These are phyloP conservation scores for Pythium brachiatum DNA, from an alignment of 352 stramenopile species.

Conservation along the genomic window DNA sequence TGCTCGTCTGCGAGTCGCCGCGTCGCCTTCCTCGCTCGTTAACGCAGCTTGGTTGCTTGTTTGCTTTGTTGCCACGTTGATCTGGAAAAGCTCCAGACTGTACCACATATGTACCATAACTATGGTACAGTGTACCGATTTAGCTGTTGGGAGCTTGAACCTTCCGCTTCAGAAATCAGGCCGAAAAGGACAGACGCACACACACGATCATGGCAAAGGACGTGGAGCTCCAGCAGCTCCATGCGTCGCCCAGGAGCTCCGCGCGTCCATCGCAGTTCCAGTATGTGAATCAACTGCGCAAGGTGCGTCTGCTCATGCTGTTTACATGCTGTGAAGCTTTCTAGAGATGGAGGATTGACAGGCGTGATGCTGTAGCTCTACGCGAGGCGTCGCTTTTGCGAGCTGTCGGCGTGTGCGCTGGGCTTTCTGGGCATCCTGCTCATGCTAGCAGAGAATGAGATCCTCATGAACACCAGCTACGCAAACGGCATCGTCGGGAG, in stretches of 20 bases:
- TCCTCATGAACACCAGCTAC: constrained; percentile 30
- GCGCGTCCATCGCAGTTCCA: constrained; percentile 11
- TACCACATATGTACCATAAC: constrained; percentile 10
- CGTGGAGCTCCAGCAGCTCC: constrained; percentile 55
- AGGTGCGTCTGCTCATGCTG: constrained; percentile 8
- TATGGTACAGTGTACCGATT: constrained; percentile 10
- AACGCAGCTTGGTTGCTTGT: not conserved
- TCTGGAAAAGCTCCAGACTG: constrained; percentile 16
- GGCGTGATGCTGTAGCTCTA: constrained; percentile 38
- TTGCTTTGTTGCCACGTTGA: constrained; percentile 22
- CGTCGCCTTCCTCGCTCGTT: not conserved
- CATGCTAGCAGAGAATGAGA: constrained; percentile 73
- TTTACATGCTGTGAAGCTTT: not conserved
- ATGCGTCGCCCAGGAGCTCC: constrained; percentile 32
- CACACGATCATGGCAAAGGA: constrained; percentile 41
- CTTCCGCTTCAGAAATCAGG: constrained; percentile 16
- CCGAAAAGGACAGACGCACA: constrained; percentile 26
- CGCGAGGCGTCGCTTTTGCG: constrained; percentile 37
- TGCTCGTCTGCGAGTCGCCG: not conserved
- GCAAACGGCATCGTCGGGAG: not conserved
- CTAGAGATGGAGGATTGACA: not conserved
- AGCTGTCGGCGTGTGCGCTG: constrained; percentile 46
- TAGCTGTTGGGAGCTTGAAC: constrained; percentile 5
- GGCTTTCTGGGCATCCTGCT: constrained; percentile 48
- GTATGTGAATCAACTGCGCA: constrained; percentile 38